A percentile compares a stretch with the other conserved stretches of the same genome.
Evolutionary conservation across 2,329 filamentous ascomycete species (phyloP).

Genomic region (Tolypocladium guangdongense): DNA sequence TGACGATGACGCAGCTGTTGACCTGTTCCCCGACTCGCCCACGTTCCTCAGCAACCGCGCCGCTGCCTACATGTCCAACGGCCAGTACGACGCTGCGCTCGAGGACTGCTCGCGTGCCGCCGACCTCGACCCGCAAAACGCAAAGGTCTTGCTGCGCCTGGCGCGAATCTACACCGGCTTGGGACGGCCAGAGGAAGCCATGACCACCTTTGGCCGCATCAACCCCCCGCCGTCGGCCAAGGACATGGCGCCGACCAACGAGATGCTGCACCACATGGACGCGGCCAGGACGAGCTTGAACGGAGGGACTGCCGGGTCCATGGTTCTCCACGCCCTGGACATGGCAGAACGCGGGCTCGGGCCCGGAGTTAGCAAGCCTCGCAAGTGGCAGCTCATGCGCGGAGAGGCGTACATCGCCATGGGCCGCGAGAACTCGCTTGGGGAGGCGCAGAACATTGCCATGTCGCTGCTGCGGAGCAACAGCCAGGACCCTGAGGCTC

Average conservation of each 20-base stretch:
- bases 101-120: conserved; percentile 78
- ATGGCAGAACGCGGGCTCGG: conserved; percentile 78
- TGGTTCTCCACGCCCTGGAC: conserved; percentile 86
- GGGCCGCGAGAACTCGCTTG: conserved; percentile 77
- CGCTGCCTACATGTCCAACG: conserved; percentile 84
- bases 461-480: conserved; percentile 80
- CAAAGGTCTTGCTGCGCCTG: conserved; percentile 79
- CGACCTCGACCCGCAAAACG: conserved; percentile 72
- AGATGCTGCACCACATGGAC: conserved; percentile 73
- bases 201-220: conserved; percentile 72
- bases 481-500: conserved; percentile 83
- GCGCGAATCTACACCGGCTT: conserved; percentile 84
- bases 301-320: conserved; percentile 70
- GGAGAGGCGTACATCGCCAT: conserved; percentile 90
- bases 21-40: conserved; percentile 72
- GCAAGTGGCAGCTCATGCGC: conserved; percentile 89
- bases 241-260: conserved; percentile 71
- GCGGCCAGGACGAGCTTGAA: conserved; percentile 70
- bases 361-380: conserved; percentile 62
- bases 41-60: conserved; percentile 93
- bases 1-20: conserved; percentile 53
- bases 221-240: conserved; percentile 71
- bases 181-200: conserved; percentile 76
- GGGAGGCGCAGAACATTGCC: conserved; percentile 85
- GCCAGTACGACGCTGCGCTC: conserved; percentile 66